Conservation (phyloP, 116 monocot species). For the Zostera marina region DNA sequence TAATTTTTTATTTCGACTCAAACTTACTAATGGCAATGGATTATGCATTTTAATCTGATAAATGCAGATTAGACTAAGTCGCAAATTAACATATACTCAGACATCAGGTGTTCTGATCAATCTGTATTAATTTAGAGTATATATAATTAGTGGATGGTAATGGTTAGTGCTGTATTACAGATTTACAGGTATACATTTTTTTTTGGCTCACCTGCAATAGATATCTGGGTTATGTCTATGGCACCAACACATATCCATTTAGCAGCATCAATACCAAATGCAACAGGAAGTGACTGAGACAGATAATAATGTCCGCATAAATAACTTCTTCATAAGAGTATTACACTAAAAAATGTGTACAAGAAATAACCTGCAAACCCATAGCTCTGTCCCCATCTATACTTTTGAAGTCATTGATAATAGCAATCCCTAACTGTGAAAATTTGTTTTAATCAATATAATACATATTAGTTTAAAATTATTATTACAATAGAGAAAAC, state of each 20-base stretch:
- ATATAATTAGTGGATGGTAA: no score
- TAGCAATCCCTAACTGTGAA: constrained; percentile 83
- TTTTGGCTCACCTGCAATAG: constrained; percentile 50
- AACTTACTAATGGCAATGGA: no score
- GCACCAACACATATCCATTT: constrained; percentile 99
- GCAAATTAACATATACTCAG: no score
- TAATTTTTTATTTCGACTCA: no score
- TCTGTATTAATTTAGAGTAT: no score
- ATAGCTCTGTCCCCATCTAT: constrained; percentile 86
- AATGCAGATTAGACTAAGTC: no score
- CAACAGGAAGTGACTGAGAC: constrained; percentile 86
- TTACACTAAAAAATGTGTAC: not conserved
- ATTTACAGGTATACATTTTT: not conserved
- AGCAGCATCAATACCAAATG: constrained; percentile 81
- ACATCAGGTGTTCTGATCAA: no score
- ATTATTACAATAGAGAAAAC: constrained; percentile 1
- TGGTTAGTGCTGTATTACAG: not conserved
- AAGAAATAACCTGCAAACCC: constrained; percentile 61
- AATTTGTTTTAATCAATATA: not conserved
- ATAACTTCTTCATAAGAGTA: not conserved
- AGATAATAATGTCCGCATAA: constrained; percentile 4
- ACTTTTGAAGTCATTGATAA: constrained; percentile 99
- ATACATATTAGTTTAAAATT: not conserved
- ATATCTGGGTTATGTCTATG: constrained; percentile 90
- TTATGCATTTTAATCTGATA: no score